These are phyloP conservation scores for Amborella trichopoda DNA, from an alignment of 164 flowering plant species.

Conservation along the genomic window DNA sequence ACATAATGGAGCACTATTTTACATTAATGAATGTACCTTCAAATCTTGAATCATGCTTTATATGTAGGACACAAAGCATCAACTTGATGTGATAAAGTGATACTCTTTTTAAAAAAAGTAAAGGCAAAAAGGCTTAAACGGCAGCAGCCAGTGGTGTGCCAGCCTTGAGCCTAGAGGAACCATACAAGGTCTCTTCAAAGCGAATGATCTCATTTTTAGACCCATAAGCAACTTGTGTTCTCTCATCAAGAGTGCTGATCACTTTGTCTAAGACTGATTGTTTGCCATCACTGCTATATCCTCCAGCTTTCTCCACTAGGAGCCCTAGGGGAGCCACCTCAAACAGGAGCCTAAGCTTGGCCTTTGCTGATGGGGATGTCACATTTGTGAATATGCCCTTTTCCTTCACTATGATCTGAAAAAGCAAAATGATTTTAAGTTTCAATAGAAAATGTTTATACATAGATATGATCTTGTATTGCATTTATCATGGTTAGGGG, in stretches of 20 bases:
- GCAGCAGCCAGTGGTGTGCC: conserved; percentile 79
- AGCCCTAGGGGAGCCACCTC: conserved; percentile 95
- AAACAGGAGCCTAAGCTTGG: conserved; percentile 85
- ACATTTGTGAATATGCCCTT: conserved; percentile 97
- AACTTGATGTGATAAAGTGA: no score
- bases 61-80: no score
- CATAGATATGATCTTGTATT: no score
- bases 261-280: conserved; percentile 78
- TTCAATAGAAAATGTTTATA: no score
- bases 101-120: no score
- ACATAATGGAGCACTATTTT: no score
- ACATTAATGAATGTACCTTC: no score
- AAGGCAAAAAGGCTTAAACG: no score
- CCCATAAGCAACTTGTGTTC: conserved; percentile 95
- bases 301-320: conserved; percentile 88
- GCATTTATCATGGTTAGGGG: no score
- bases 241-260: conserved; percentile 53
- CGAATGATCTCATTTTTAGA: conserved; percentile 91
- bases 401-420: conserved; percentile 93
- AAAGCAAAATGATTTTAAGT: no score
- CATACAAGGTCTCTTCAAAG: conserved; percentile 83
- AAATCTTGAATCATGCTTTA: no score
- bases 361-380: conserved; percentile 72
- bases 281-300: conserved; percentile 82
- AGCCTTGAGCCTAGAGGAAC: conserved; percentile 71